phyloP scores from a whole-genome alignment of 352 stramenopile genomes.

The Thalassiosira sp. region DNA sequence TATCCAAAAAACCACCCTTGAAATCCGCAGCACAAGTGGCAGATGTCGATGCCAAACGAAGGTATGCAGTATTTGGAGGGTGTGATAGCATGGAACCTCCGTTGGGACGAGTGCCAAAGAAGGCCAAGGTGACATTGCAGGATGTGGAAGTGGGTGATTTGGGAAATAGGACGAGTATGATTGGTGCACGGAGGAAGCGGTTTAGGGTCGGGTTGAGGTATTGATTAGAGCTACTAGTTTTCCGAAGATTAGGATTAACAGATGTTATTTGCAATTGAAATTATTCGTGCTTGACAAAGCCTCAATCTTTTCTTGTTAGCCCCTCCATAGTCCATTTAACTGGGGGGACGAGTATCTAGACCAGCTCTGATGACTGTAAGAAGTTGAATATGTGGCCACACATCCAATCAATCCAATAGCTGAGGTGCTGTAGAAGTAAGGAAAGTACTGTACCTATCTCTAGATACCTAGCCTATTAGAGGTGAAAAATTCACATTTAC shows the following conservation, averaged over 20 bases:
- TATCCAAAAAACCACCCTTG: constrained; percentile 57
- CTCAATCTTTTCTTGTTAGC: too few species aligned
- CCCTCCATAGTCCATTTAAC: too few species aligned
- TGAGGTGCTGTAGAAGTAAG: too few species aligned
- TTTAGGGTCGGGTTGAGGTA: constrained; percentile 19
- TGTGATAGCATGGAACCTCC: constrained; percentile 61
- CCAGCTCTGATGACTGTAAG: too few species aligned
- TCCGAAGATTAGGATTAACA: too few species aligned
- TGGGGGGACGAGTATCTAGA: too few species aligned
- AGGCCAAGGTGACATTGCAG: constrained; percentile 47
- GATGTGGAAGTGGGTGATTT: constrained; percentile 25
- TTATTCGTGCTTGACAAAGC: background rate
- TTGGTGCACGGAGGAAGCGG: constrained; percentile 18
- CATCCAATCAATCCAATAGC: too few species aligned
- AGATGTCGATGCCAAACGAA: constrained; percentile 63
- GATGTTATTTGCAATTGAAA: too few species aligned
- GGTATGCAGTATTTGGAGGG: constrained; percentile 75
- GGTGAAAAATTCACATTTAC: too few species aligned
- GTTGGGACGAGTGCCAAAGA: constrained; percentile 71
- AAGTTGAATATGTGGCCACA: too few species aligned
- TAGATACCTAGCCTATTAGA: too few species aligned
- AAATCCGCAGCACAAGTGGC: constrained; percentile 53
- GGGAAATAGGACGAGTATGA: constrained; percentile 17
- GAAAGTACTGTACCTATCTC: too few species aligned
- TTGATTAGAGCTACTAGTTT: background rate